Percentiles rank a stretch among this genome's conserved stretches.
Evolutionary conservation across 371 early-diverging fungal species (phyloP).

Genomic region (Blakeslea trispora): DNA sequence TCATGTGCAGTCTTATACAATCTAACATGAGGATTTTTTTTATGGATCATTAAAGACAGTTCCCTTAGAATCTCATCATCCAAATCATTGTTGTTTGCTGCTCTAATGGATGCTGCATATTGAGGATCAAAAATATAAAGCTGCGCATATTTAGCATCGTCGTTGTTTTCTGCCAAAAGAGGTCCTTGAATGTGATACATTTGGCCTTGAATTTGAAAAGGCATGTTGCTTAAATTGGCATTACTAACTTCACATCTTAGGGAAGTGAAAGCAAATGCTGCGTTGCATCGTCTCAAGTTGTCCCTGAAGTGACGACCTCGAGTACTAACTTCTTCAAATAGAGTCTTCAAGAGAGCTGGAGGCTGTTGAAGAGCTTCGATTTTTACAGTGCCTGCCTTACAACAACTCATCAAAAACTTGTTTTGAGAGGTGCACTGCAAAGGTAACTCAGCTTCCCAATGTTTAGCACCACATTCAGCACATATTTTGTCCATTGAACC

Average conservation of each 20-base stretch:
- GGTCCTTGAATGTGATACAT: constrained; percentile 6
- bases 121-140: constrained; percentile 3
- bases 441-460: constrained; percentile 8
- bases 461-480: background rate
- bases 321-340: background rate
- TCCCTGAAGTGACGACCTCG: background rate
- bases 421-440: background rate
- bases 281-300: constrained; percentile 3
- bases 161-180: background rate
- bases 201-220: constrained; percentile 4
- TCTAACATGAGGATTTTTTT: background rate
- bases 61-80: background rate
- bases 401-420: constrained; percentile 1
- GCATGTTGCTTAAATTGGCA: background rate
- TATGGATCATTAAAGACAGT: background rate
- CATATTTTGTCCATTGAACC: constrained; percentile 1
- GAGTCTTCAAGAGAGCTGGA: background rate
- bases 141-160: background rate
- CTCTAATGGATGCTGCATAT: background rate
- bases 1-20: too few species aligned
- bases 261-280: constrained; percentile 9
- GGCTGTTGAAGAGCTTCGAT: background rate
- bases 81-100: background rate
- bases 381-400: constrained; percentile 2
- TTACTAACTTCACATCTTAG: background rate